Evolutionary conservation across 1,284 basidiomycete species (phyloP).

Genomic region (Cryptococcus sp.): DNA sequence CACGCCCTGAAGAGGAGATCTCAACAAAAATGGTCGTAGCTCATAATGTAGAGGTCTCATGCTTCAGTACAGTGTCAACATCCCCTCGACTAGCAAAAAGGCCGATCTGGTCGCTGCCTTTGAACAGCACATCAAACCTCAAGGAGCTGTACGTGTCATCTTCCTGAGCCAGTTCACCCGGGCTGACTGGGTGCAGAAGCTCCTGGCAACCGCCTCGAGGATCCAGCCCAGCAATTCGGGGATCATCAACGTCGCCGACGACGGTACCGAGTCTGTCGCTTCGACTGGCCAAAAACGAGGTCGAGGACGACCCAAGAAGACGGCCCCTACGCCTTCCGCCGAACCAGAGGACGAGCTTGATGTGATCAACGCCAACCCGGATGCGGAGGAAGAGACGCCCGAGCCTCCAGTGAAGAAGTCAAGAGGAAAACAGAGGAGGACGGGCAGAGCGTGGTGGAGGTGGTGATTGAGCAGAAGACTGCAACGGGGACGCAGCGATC

Average conservation of each 20-base stretch:
- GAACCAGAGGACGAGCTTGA: slow-evolving; percentile 2
- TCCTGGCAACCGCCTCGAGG: slow-evolving; percentile 7
- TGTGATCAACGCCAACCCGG: neutral
- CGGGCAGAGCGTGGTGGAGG: slow-evolving; percentile 4
- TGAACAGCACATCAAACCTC: slow-evolving; percentile 65
- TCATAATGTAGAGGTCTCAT: slow-evolving; percentile 51
- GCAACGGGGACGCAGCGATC: too few relatives aligned
- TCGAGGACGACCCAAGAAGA: slow-evolving; percentile 18
- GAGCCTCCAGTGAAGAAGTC: neutral
- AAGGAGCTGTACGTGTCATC: slow-evolving; percentile 49
- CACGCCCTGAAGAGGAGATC: neutral
- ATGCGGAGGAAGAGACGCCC: neutral
- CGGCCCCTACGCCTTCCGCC: neutral
- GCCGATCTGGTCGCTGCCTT: slow-evolving; percentile 75
- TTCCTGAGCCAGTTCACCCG: neutral
- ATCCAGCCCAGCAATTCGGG: slow-evolving; percentile 39
- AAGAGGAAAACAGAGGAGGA: neutral
- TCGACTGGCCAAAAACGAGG: slow-evolving; percentile 8
- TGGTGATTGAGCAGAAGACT: slow-evolving; percentile 1
- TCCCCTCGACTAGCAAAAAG: slow-evolving; percentile 76
- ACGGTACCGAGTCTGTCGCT: slow-evolving; percentile 14
- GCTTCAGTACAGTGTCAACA: slow-evolving; percentile 71
- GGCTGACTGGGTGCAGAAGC: slow-evolving; percentile 22
- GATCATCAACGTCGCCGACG: slow-evolving; percentile 35
- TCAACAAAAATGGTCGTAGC: neutral